Evolutionary conservation across 345 rosid genomes (phyloP).

Genomic region (Pugionium cornutum): DNA sequence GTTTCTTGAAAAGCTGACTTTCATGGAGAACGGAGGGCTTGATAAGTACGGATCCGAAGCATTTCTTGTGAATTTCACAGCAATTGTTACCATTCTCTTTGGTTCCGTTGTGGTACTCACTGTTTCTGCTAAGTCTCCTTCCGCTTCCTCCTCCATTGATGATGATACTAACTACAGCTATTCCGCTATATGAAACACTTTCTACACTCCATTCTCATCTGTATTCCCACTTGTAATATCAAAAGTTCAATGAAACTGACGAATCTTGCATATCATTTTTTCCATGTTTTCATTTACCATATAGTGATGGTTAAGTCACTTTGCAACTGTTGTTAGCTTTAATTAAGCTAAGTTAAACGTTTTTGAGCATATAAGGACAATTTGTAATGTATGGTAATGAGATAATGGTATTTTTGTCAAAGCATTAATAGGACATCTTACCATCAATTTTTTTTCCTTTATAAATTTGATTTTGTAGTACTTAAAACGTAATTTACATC

Average conservation of each 20-base stretch:
- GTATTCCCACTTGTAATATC: neutral
- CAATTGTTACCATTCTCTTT: conserved; percentile 62
- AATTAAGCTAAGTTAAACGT: neutral
- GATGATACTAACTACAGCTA: conserved; percentile 52
- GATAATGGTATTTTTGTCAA: neutral
- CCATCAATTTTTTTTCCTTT: neutral
- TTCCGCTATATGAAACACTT: conserved; percentile 46
- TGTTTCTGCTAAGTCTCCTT: conserved; percentile 48
- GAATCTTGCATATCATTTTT: neutral
- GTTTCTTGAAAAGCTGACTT: conserved; percentile 84
- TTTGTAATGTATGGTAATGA: neutral
- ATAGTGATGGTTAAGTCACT: neutral
- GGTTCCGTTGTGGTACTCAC: conserved; percentile 70
- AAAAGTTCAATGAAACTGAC: neutral
- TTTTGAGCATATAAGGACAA: neutral
- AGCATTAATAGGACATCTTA: neutral
- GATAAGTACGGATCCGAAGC: conserved; percentile 86
- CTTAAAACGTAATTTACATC: conserved; percentile 47
- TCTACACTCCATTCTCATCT: conserved; percentile 18
- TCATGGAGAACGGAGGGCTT: conserved; percentile 73
- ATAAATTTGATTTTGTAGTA: conserved; percentile 8
- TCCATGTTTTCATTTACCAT: neutral
- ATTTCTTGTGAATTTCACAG: conserved; percentile 84
- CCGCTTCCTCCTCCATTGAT: conserved; percentile 19
- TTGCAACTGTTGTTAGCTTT: neutral